Evolutionary conservation across 495 filamentous ascomycete species (phyloP).

Genomic region (Penicillium roqueforti): DNA sequence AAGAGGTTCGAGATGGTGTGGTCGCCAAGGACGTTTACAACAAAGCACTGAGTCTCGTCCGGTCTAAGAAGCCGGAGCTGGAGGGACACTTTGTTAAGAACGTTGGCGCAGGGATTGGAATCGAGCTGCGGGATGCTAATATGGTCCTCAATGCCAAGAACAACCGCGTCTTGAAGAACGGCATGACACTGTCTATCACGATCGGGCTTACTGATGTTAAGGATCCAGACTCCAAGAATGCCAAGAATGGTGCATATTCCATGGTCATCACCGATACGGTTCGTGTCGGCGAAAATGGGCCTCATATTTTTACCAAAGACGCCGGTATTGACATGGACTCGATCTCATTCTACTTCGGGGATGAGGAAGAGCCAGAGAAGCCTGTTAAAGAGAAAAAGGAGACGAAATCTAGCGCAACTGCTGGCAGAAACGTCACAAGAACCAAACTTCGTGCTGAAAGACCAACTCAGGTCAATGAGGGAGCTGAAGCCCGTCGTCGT

Average conservation of each 20-base stretch:
- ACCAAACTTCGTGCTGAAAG: conserved; percentile 90
- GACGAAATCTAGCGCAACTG: conserved; percentile 73
- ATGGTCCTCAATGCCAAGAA: conserved; percentile 84
- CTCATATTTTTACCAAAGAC: conserved; percentile 84
- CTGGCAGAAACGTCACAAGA: conserved; percentile 87
- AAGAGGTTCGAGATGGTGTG: conserved; percentile 83
- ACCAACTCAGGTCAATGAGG: conserved; percentile 78
- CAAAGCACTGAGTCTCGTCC: conserved; percentile 75
- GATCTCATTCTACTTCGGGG: conserved; percentile 95
- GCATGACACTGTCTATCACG: conserved; percentile 90
- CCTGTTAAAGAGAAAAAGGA: conserved; percentile 72
- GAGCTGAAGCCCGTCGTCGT: conserved; percentile 78
- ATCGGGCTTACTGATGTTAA: conserved; percentile 84
- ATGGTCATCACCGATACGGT: conserved; percentile 90
- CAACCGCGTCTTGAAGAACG: conserved; percentile 75
- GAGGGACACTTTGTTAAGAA: conserved; percentile 91
- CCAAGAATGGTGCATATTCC: conserved; percentile 81
- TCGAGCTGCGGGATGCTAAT: conserved; percentile 79
- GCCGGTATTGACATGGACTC: conserved; percentile 86
- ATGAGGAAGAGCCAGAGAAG: conserved; percentile 68
- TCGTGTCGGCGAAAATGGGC: conserved; percentile 70
- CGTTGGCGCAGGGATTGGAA: conserved; percentile 84
- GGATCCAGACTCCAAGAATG: conserved; percentile 76
- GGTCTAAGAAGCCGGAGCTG: conserved; percentile 85
- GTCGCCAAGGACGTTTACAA: conserved; percentile 84